Conservation (phyloP, 164 flowering plant genomes). For the Paratinospora sagittata region DNA sequence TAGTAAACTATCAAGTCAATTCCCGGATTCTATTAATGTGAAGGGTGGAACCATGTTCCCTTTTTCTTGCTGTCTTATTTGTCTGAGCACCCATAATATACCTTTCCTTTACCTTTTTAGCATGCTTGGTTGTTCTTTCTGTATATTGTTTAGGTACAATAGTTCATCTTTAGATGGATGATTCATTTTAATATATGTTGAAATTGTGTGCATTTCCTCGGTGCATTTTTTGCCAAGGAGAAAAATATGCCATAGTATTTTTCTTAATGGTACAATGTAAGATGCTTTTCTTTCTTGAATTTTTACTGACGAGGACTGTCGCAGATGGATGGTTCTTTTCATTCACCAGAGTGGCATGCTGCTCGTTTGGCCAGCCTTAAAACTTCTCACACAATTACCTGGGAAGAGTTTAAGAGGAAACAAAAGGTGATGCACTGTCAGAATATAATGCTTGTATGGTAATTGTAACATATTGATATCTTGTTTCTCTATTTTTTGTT, state of each 20-base stretch:
- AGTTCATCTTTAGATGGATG: not conserved
- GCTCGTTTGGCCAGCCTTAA: constrained; percentile 99
- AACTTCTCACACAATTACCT: constrained; percentile 92
- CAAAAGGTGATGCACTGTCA: constrained; percentile 58
- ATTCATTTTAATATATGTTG: not conserved
- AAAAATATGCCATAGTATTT: too few relatives aligned
- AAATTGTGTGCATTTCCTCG: too few relatives aligned
- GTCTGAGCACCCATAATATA: too few relatives aligned
- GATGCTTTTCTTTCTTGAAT: constrained; percentile 26
- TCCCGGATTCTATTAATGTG: too few relatives aligned
- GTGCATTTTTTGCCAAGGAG: not conserved
- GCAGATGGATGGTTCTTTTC: constrained; percentile 99
- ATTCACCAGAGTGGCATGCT: constrained; percentile 99
- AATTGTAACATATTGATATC: not conserved
- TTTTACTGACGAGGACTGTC: constrained; percentile 79
- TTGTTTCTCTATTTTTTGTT: not conserved
- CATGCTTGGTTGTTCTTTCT: not conserved
- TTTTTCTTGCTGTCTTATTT: too few relatives aligned
- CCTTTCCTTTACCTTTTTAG: too few relatives aligned
- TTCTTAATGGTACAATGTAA: constrained; percentile 2
- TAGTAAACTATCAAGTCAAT: too few relatives aligned
- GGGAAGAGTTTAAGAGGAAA: constrained; percentile 95
- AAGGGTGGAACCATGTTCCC: too few relatives aligned
- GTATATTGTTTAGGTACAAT: not conserved
- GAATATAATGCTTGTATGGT: not conserved